phyloP scores from a whole-genome alignment of 2,329 filamentous ascomycete genomes.

The Colletotrichum camelliae region DNA sequence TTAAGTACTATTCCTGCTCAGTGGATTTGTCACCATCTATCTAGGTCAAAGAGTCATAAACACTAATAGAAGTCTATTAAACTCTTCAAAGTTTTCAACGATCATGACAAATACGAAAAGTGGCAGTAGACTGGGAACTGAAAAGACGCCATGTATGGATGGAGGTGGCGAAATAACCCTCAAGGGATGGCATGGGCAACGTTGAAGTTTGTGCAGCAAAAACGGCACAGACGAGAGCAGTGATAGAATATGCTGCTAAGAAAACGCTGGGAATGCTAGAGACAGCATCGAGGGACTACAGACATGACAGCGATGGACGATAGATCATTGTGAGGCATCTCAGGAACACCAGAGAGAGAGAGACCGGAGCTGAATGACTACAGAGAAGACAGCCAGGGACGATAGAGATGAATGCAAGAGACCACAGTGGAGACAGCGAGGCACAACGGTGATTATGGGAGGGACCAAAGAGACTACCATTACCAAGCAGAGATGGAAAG shows the following conservation, averaged over 20 bases:
- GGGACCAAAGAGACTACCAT: background rate
- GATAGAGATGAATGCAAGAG: background rate
- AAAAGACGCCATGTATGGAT: background rate
- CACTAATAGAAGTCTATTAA: rapidly evolving
- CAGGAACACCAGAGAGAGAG: background rate
- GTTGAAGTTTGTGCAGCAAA: background rate
- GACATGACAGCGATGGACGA: background rate
- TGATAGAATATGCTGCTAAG: background rate
- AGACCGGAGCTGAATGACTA: background rate
- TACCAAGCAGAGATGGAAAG: background rate
- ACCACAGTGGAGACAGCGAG: background rate
- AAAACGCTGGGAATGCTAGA: background rate
- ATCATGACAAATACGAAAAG: background rate
- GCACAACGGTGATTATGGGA: background rate
- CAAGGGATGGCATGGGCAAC: background rate
- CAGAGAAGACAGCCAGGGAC: background rate
- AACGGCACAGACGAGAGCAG: background rate
- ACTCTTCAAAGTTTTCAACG: background rate
- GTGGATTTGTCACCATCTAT: background rate
- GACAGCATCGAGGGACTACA: background rate
- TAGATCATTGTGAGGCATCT: background rate
- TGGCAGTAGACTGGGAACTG: background rate
- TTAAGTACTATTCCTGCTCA: background rate
- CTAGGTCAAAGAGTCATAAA: background rate
- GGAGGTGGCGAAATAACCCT: background rate